These are phyloP conservation scores for Auxenochlorella protothecoides DNA, from an alignment of 139 green algal species.

Conservation along the genomic window DNA sequence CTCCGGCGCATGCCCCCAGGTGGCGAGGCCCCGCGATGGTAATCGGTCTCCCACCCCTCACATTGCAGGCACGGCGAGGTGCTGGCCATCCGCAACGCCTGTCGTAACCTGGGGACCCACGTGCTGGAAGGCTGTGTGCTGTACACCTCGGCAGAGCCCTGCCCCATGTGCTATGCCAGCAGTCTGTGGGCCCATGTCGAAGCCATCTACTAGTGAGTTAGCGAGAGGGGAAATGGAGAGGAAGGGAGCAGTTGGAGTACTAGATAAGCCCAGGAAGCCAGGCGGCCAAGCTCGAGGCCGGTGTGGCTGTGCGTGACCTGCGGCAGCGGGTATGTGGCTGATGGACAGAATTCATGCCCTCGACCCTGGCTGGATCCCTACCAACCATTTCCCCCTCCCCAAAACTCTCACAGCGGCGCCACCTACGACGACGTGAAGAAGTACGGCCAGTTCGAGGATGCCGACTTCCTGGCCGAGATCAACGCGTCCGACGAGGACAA, in stretches of 20 bases:
- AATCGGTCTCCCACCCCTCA: constrained; percentile 3
- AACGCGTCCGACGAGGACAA: constrained; percentile 15
- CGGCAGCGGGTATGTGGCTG: too few species aligned
- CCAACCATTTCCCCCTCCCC: too few species aligned
- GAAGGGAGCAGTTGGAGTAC: too few species aligned
- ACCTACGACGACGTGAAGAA: constrained; percentile 18
- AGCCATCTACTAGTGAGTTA: constrained; percentile 10
- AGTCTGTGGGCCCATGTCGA: constrained; percentile 24
- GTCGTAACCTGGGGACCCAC: constrained; percentile 4
- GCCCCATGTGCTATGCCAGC: constrained; percentile 23
- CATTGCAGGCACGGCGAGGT: constrained; percentile 17
- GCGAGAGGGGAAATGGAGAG: too few species aligned
- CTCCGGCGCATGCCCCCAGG: constrained; percentile 8
- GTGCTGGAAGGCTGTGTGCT: constrained; percentile 15
- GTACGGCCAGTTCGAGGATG: constrained; percentile 33
- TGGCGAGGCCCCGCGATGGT: constrained; percentile 18
- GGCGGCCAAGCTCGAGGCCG: too few species aligned
- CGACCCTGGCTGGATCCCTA: too few species aligned
- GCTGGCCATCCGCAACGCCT: constrained; percentile 13
- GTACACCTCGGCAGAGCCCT: constrained; percentile 16
- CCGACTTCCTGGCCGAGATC: constrained; percentile 31
- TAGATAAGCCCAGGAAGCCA: too few species aligned
- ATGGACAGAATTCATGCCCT: too few species aligned
- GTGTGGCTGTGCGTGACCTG: too few species aligned
- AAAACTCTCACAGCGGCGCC: not conserved